Base-by-base conservation (phyloP, 805 yeast species). In the Tetrapisispora pingtungensis region DNA sequence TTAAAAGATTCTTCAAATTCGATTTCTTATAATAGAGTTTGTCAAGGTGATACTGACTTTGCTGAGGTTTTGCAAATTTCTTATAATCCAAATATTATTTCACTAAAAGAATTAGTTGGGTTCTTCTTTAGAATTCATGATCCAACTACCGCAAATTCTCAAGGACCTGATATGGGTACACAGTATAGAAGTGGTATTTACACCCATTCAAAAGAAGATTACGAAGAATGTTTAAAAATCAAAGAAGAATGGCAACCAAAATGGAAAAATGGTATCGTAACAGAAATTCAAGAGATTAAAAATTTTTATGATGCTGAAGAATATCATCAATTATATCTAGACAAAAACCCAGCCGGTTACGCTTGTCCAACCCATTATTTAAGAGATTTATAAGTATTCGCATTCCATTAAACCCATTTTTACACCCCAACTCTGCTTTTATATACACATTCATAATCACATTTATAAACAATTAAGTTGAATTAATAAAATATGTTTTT, bases 231-330 rank as follows among this genome's bases (percentile, higher is more conserved):
- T 3, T 49, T 64, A 43, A 54, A 63, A 26, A 68, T 72, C 2
- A 72, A 74, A 50, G 72, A 73, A 20, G 71, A 69, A 39, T 71
- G 78, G 59, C 93, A 88, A 60, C 74, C 75, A 45, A 72, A 75
- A 46, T 93, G 90, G 84, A 70, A 72, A 40, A 72, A 81, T 55
- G 67, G 68, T 46, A 81, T 93, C 24, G 82, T 69, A 38, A 88
- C 97, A 1, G 67, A 66, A 37, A 75, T 89, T 42, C 83, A 77
- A 57, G 82, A 84, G 8, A 72, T 87, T 37, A 60, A 69, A 41
- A 71, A 70, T 47, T 93, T 85, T 72, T 82, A 80, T 69, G 96
- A 89, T 59, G 97, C 97, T n/a, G 98, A 90, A 65, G 89, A 80
- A 32, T 90, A 89, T 62, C 98, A 90, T 62, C 97, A 90, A 61